These are phyloP conservation scores for Epichloe coenophiala DNA, from an alignment of 2,329 filamentous ascomycete genomes.

Conservation along the genomic window DNA sequence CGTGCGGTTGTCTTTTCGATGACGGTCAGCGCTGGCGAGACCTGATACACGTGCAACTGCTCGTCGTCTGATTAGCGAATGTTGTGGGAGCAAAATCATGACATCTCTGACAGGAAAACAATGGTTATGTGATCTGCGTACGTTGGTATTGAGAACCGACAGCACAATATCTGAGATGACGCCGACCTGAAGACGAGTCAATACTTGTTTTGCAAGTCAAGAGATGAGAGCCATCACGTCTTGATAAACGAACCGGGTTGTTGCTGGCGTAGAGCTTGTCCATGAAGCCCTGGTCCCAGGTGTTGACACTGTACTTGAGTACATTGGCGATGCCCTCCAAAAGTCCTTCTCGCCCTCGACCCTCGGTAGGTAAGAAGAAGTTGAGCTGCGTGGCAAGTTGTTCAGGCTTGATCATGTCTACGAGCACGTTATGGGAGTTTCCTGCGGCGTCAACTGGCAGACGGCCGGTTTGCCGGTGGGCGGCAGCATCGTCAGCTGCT, in stretches of 20 bases:
- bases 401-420: conserved; percentile 47
- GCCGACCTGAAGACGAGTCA: conserved; percentile 44
- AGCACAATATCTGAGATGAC: conserved; percentile 76
- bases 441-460: conserved; percentile 26
- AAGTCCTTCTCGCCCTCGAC: conserved; percentile 58
- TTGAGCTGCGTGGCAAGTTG: conserved; percentile 41
- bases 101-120: not conserved
- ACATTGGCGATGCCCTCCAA: conserved; percentile 57
- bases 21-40: conserved; percentile 75
- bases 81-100: not conserved
- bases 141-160: conserved; percentile 80
- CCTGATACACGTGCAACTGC: conserved; percentile 78
- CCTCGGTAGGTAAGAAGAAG: conserved; percentile 44
- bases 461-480: conserved; percentile 37
- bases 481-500: conserved; percentile 50
- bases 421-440: conserved; percentile 40
- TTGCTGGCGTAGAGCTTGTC: conserved; percentile 92
- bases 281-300: conserved; percentile 94
- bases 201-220: not conserved
- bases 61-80: not conserved
- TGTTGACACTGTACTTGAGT: conserved; percentile 82
- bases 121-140: conserved; percentile 20
- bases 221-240: not conserved
- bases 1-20: conserved; percentile 75
- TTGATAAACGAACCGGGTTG: conserved; percentile 48